phyloP scores from a whole-genome alignment of 352 stramenopile species.

The Pythium insidiosum region DNA sequence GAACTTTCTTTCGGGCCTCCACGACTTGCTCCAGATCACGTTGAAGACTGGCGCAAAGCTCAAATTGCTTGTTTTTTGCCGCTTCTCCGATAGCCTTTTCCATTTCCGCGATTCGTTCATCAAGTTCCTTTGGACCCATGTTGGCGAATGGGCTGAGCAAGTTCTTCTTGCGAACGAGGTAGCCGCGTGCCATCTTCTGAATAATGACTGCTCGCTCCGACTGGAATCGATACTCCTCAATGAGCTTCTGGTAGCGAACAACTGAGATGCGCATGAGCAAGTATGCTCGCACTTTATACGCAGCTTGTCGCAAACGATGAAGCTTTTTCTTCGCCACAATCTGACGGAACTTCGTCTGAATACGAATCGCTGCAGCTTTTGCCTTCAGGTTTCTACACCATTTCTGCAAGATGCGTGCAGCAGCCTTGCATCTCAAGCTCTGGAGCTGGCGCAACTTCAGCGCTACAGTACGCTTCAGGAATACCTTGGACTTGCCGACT shows the following conservation, averaged over 20 bases:
- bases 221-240: slow-evolving; percentile 42
- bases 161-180: slow-evolving; percentile 66
- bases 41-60: slow-evolving; percentile 74
- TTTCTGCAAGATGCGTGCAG: slow-evolving; percentile 71
- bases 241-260: slow-evolving; percentile 40
- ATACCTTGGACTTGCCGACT: slow-evolving; percentile 84
- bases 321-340: slow-evolving; percentile 54
- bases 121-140: slow-evolving; percentile 70
- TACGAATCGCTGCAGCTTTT: slow-evolving; percentile 40
- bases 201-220: slow-evolving; percentile 51
- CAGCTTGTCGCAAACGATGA: slow-evolving; percentile 37
- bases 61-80: slow-evolving; percentile 78
- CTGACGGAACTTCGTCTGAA: slow-evolving; percentile 69
- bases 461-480: slow-evolving; percentile 70
- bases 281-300: slow-evolving; percentile 51
- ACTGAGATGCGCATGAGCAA: slow-evolving; percentile 58
- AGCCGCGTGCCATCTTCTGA: slow-evolving; percentile 65
- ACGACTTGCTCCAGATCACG: slow-evolving; percentile 78
- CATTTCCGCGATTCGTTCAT: slow-evolving; percentile 65
- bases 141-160: slow-evolving; percentile 72
- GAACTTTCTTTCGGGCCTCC: slow-evolving; percentile 74
- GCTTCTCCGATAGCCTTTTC: slow-evolving; percentile 75
- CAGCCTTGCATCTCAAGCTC: slow-evolving; percentile 74
- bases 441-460: slow-evolving; percentile 82
- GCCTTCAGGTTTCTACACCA: slow-evolving; percentile 72